Base-by-base conservation (phyloP, 2,329 filamentous ascomycete genomes). In the Mollisia scopiformis region DNA sequence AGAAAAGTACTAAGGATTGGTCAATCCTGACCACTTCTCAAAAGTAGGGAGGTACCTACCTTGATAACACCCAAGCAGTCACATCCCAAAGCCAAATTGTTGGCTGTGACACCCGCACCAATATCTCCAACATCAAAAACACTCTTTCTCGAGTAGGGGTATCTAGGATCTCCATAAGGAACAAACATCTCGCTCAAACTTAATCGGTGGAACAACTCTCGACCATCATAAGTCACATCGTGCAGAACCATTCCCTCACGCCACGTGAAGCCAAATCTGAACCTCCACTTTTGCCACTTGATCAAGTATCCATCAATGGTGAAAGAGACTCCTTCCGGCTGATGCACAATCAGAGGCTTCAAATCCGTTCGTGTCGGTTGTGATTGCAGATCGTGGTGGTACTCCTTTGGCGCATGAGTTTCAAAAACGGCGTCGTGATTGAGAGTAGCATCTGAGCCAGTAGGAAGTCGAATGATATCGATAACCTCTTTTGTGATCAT, bases 61-160 rank as follows among this genome's bases (percentile, higher is more conserved):
- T 89, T 87, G 70, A 89, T 89, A 0, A 84, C 81, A 11, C 89
- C 89, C 0, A 91, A 79, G 70, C 88, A 88, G 69, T 91, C 88
- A 65, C 88, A 90, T 23, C 88, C 88, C 2, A 90, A 78, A 25
- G 80, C 78, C 1, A 92, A 79, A 65, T 90, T 89, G 70, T 90
- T 90, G 23, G 86, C 85, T 57, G 83, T 85, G 58, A 83, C 81
- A 7, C 88, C 88, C 27, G 85, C 84, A 16, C 87, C 88, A 23
- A 82, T 86, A 64, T 90, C 87, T 1, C 88, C 88, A 63, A 90
- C 85, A 69, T 90, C 88, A 67, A 90, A 90, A 2, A 87, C 88
- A 61, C 87, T 84, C 71, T 90, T 90, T 54, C 86, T 80, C 52
- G 87, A 85, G 70, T 83, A 89, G 0, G 86, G 86, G 4, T 81